A percentile compares a stretch with the other conserved stretches of the same genome.
These are phyloP conservation scores for Trypethelium eluteriae DNA, from an alignment of 495 filamentous ascomycete genomes.

Conservation along the genomic window DNA sequence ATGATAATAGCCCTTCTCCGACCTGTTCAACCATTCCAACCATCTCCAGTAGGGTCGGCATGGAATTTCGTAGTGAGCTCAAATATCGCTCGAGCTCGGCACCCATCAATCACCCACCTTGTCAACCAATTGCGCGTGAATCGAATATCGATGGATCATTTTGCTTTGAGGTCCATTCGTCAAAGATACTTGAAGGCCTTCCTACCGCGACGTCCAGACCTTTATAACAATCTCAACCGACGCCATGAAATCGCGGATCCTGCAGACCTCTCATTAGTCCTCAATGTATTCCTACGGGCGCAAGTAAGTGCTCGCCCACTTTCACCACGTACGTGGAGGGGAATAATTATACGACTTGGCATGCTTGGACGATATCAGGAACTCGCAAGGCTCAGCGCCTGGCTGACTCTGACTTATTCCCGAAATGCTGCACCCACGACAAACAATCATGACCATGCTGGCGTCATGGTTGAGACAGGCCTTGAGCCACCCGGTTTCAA, in stretches of 20 bases:
- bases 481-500: neutral
- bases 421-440: neutral
- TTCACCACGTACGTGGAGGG: conserved; percentile 38
- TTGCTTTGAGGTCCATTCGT: neutral
- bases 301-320: conserved; percentile 33
- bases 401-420: conserved; percentile 12
- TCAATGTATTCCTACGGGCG: conserved; percentile 32
- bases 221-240: neutral
- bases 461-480: neutral
- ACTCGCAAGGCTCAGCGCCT: conserved; percentile 35
- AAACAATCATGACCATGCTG: too few species aligned
- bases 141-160: neutral
- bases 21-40: conserved; percentile 1
- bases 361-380: conserved; percentile 41
- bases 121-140: neutral
- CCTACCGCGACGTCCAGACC: neutral
- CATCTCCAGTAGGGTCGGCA: conserved; percentile 16
- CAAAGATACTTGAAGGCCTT: conserved; percentile 11
- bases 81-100: conserved; percentile 12
- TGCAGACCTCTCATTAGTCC: conserved; percentile 30
- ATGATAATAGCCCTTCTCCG: conserved; percentile 39
- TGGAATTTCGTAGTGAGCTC: conserved; percentile 38
- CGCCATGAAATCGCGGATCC: neutral
- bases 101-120: conserved; percentile 12
- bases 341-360: conserved; percentile 44